phyloP scores from a whole-genome alignment of 1,139 yeast genomes.

The Suzukiozyma palmioleophila region DNA sequence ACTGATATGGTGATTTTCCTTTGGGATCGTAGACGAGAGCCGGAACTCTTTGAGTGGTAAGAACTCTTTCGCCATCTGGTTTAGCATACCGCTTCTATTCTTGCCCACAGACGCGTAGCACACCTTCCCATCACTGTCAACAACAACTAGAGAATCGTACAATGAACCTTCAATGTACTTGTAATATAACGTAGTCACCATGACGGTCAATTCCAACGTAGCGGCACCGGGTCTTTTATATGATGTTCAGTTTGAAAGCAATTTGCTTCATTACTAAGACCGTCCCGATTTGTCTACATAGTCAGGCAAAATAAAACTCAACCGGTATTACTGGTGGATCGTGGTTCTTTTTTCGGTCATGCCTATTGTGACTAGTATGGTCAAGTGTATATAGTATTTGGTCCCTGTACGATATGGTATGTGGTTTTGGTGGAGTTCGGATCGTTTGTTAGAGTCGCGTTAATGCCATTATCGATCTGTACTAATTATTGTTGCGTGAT shows the following conservation, averaged over 20 bases:
- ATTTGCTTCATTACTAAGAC: background rate
- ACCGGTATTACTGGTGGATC: too few relatives aligned
- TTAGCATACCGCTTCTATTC: constrained; percentile 5
- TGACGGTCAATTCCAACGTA: background rate
- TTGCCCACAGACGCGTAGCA: constrained; percentile 21
- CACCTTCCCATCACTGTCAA: constrained; percentile 15
- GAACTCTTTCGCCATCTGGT: constrained; percentile 15
- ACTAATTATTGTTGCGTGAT: too few relatives aligned
- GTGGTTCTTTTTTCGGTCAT: too few relatives aligned
- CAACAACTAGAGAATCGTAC: constrained; percentile 13
- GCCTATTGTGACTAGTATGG: too few relatives aligned
- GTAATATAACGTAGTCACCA: constrained; percentile 10
- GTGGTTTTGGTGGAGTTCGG: too few relatives aligned
- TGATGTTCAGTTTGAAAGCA: background rate
- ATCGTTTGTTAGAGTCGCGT: too few relatives aligned
- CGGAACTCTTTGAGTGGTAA: constrained; percentile 7
- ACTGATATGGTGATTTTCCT: constrained; percentile 6
- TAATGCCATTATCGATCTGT: too few relatives aligned
- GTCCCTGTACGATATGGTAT: too few relatives aligned
- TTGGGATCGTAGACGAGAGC: constrained; percentile 7
- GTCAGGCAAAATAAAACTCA: too few relatives aligned
- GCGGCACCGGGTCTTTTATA: background rate
- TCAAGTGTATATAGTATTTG: too few relatives aligned
- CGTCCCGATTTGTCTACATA: too few relatives aligned
- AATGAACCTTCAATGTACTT: constrained; percentile 6